Conservation (phyloP, 495 filamentous ascomycete species). For the Neurospora sp. region DNA sequence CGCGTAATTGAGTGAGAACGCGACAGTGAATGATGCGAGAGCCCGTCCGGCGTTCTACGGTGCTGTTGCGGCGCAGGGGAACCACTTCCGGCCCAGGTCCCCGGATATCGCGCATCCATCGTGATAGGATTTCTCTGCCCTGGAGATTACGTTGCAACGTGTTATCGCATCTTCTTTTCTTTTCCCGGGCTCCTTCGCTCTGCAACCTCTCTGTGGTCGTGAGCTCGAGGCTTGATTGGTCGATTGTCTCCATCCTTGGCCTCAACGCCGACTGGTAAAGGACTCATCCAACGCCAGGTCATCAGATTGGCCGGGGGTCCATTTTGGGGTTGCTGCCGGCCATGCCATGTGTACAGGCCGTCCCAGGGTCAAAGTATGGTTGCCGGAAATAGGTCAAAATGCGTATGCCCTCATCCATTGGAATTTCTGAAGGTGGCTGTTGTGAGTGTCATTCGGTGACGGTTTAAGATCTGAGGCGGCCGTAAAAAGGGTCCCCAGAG, state of each 20-base stretch:
- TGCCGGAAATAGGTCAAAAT: background rate
- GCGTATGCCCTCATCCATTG: background rate
- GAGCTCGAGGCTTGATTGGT: background rate
- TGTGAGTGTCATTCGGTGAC: background rate
- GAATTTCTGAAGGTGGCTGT: background rate
- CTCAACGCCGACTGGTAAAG: background rate
- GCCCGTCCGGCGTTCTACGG: background rate
- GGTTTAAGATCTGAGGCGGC: background rate
- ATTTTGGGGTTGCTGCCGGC: background rate
- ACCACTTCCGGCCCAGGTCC: background rate
- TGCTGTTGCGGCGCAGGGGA: background rate
- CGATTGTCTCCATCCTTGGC: background rate
- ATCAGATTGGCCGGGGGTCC: background rate
- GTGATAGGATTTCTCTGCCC: background rate
- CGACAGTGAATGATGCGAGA: background rate
- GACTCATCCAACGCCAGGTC: background rate
- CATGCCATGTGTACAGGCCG: background rate
- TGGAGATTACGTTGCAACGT: background rate
- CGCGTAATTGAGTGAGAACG: background rate
- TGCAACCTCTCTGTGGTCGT: background rate
- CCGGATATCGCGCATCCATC: background rate
- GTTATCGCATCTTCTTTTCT: background rate
- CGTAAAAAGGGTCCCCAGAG: background rate
- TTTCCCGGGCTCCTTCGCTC: background rate
- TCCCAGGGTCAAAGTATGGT: background rate